These are phyloP conservation scores for Chamaenerion angustifolium DNA, from an alignment of 345 rosid species.

Conservation along the genomic window DNA sequence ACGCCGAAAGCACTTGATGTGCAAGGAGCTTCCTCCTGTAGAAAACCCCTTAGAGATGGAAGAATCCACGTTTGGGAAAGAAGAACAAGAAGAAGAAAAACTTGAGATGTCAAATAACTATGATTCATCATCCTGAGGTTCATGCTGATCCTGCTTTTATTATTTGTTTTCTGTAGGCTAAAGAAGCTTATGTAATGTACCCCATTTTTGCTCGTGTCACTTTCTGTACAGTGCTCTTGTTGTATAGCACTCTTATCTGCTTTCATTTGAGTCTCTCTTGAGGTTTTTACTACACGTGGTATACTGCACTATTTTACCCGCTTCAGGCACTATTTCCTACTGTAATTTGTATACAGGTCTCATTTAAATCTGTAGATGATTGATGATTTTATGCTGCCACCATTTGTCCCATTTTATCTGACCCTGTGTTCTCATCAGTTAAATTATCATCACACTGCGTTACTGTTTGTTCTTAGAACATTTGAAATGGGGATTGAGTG, in stretches of 20 bases:
- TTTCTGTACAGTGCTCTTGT: slow-evolving; percentile 1
- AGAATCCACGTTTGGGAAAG: slow-evolving; percentile 15
- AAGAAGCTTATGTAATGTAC: background rate
- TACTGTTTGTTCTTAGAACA: slow-evolving; percentile 37
- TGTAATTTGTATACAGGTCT: too few relatives aligned
- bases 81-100: slow-evolving; percentile 13
- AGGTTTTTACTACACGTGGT: too few relatives aligned
- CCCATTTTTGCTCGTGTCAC: background rate
- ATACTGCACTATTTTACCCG: too few relatives aligned
- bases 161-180: slow-evolving; percentile 2
- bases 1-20: slow-evolving; percentile 89
- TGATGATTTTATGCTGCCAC: too few relatives aligned
- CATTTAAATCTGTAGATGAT: too few relatives aligned
- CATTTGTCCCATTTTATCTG: too few relatives aligned
- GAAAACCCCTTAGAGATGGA: slow-evolving; percentile 14
- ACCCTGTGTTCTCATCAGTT: too few relatives aligned
- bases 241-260: background rate
- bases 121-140: slow-evolving; percentile 14
- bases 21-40: slow-evolving; percentile 44
- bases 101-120: slow-evolving; percentile 18
- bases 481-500: slow-evolving; percentile 37
- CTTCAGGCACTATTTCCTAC: too few relatives aligned
- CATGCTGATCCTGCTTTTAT: background rate
- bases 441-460: too few relatives aligned
- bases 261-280: too few relatives aligned